Evolutionary conservation across 2,329 filamentous ascomycete species (phyloP).

Genomic region (Ophiobolus disseminans): DNA sequence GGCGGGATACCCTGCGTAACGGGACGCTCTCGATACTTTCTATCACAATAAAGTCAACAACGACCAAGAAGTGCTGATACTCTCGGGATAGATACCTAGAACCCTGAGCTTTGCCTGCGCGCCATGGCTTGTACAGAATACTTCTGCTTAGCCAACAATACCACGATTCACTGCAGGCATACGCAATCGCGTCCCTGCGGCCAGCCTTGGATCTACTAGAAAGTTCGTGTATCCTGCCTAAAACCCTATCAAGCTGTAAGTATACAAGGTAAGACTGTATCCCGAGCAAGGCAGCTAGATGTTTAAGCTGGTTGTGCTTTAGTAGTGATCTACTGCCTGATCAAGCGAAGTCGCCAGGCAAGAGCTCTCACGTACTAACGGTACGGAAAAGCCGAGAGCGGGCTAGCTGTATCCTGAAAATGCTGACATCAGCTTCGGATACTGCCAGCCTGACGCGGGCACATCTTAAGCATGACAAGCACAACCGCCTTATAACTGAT

Average conservation of each 20-base stretch:
- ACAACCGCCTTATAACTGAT: background rate
- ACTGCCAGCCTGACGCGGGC: background rate
- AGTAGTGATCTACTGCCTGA: background rate
- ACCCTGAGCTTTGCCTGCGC: background rate
- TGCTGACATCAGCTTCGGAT: background rate
- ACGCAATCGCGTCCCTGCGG: background rate
- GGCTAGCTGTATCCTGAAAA: background rate
- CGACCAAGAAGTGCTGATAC: background rate
- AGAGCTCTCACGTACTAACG: background rate
- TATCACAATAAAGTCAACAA: conserved; percentile 9
- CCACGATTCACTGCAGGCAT: background rate
- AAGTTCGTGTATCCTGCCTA: background rate
- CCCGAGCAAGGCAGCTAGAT: background rate
- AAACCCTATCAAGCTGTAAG: background rate
- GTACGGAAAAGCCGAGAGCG: background rate
- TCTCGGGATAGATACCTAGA: background rate
- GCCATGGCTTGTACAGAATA: background rate
- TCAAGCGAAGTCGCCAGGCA: background rate
- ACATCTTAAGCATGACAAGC: background rate
- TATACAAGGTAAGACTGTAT: background rate
- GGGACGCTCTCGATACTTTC: conserved; percentile 1
- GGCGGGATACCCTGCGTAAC: too few species aligned
- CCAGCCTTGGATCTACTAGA: background rate
- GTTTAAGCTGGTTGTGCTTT: background rate
- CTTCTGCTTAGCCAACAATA: background rate